Base-by-base conservation (phyloP, 164 flowering plant species). In the Buxus sempervirens region DNA sequence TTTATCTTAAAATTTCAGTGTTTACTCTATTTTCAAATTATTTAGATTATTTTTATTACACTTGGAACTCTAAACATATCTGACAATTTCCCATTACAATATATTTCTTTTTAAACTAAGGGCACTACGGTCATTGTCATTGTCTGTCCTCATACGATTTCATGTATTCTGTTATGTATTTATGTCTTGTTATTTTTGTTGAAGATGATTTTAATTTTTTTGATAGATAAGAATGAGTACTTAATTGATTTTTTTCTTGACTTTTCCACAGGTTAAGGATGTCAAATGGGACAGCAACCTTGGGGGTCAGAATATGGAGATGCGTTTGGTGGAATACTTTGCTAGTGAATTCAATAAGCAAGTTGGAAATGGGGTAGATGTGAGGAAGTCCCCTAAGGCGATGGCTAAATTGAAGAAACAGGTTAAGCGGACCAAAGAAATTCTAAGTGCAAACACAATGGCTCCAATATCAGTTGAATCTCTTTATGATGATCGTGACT, bases 371-470 rank as follows among this genome's bases (percentile, higher is more conserved):
- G 96, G 91, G n/a, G 82, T 90, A 63, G 98, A 96, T 76, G 87
- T 96, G 48, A 83, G 99, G 71, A 87, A 83, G 60, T 85, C 73
- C 63, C 86, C 99, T 16, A 96, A 96, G 82, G 93, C 97, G 61
- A 96, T 96, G 98, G 96, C 99, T 65, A 96, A 96, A 76, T 76
- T 96, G 78, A 96, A 93, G 86, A 96, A 96, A 75, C 98, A 93
- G 76, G 96, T 96, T 63, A 96, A 93, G 69, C 90, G 98, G n/a
- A 96, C 99, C 16, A 96, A 96, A 71, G 99, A 96, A 83, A 93
- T 96, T 65, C 72, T 96, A 67, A 96, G 98, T 80, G 99, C 98
- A n/a, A 96, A 96, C 67, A 87, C 93, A 21, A 64, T 62, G 61
- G 98, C 98, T 78, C 95, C 98, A 62, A 90, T 96, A 69, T 96